phyloP scores from a whole-genome alignment of 768 basidiomycete species.

The Termitomyces heimii region DNA sequence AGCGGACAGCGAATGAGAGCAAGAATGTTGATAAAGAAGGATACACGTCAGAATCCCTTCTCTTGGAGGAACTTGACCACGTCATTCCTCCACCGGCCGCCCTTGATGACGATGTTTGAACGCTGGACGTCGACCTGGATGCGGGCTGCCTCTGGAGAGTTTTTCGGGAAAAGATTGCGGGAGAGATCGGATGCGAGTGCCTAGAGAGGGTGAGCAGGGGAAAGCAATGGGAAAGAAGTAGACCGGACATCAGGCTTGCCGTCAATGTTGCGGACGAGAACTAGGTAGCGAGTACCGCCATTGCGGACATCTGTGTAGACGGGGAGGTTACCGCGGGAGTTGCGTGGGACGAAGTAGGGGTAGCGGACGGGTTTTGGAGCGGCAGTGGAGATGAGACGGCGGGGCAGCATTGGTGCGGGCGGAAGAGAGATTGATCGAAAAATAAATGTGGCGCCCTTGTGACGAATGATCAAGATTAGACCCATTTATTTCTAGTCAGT shows the following conservation, averaged over 20 bases:
- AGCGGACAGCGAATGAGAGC: constrained; percentile 6
- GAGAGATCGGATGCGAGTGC: constrained; percentile 53
- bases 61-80: constrained; percentile 57
- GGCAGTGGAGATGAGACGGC: constrained; percentile 9
- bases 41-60: constrained; percentile 51
- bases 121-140: constrained; percentile 42
- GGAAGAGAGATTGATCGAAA: constrained; percentile 7
- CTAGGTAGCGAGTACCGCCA: constrained; percentile 49
- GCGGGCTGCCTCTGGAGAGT: constrained; percentile 39
- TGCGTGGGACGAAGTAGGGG: constrained; percentile 61
- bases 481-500: constrained; percentile 2
- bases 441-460: constrained; percentile 15
- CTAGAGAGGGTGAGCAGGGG: constrained; percentile 27
- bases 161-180: constrained; percentile 41
- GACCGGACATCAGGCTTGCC: constrained; percentile 51
- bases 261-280: constrained; percentile 64
- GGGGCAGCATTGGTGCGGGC: constrained; percentile 4
- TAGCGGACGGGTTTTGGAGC: constrained; percentile 10
- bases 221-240: background rate
- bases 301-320: constrained; percentile 75
- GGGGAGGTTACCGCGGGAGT: constrained; percentile 60
- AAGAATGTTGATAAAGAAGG: constrained; percentile 2
- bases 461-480: constrained; percentile 6
- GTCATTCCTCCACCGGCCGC: constrained; percentile 57
- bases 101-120: constrained; percentile 51